Evolutionary conservation across 2,329 filamentous ascomycete genomes (phyloP).

Genomic region (Venturia effusa): DNA sequence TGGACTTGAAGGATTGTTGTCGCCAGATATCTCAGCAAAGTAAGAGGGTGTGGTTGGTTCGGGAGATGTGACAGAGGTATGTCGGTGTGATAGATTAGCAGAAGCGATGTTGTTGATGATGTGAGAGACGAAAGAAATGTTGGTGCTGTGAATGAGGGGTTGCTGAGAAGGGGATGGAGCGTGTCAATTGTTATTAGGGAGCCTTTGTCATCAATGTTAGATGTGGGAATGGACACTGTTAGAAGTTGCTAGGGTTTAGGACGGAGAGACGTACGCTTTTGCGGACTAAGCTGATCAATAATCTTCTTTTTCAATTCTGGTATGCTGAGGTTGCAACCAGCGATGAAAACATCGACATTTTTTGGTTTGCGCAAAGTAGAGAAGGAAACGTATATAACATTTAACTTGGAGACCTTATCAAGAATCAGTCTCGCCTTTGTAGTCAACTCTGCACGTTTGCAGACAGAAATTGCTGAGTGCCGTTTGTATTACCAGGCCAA

Average conservation of each 20-base stretch:
- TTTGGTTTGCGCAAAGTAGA: conserved; percentile 56
- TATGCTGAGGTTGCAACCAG: conserved; percentile 48
- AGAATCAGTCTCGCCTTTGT: background rate
- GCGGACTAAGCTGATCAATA: conserved; percentile 36
- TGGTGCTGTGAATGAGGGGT: conserved; percentile 47
- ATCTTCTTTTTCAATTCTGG: conserved; percentile 50
- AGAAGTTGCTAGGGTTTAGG: background rate
- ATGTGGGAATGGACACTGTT: conserved; percentile 14
- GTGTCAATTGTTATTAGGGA: conserved; percentile 71
- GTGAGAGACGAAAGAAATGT: conserved; percentile 61
- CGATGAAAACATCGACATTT: conserved; percentile 57
- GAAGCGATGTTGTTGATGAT: conserved; percentile 56
- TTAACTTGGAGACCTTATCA: conserved; percentile 49
- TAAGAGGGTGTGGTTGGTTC: conserved; percentile 51
- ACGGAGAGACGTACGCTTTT: background rate
- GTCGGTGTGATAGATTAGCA: conserved; percentile 76
- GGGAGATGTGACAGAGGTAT: conserved; percentile 45
- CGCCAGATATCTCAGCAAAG: conserved; percentile 71
- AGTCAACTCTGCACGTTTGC: background rate
- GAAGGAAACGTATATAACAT: conserved; percentile 69
- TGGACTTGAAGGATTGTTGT: conserved; percentile 71
- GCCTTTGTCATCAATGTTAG: conserved; percentile 35
- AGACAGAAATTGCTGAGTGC: background rate
- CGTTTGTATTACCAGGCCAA: background rate
- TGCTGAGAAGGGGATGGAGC: conserved; percentile 54